Conservation (phyloP, 2,329 filamentous ascomycete species). For the Stagonosporopsis chrysanthemi region DNA sequence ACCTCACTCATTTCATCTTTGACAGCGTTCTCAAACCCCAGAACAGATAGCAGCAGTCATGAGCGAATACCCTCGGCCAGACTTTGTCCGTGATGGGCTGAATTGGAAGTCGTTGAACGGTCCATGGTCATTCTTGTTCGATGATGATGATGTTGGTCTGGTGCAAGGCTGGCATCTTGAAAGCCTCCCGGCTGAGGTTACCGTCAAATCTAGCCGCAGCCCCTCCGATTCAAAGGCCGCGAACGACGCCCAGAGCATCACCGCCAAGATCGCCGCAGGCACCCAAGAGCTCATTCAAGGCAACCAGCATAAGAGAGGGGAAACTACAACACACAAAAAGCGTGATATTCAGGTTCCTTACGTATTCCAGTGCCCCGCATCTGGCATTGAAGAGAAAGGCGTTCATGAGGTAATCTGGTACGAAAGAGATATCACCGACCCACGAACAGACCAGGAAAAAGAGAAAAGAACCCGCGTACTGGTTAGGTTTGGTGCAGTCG, state of each 20-base stretch:
- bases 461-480: slow-evolving; percentile 53
- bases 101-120: slow-evolving; percentile 69
- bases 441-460: slow-evolving; percentile 56
- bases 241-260: slow-evolving; percentile 48
- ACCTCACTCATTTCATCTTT: background rate
- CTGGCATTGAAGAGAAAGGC: slow-evolving; percentile 66
- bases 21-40: background rate
- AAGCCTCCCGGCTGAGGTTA: slow-evolving; percentile 57
- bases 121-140: slow-evolving; percentile 70
- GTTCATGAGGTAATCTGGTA: slow-evolving; percentile 75
- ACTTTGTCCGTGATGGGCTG: slow-evolving; percentile 65
- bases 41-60: slow-evolving; percentile 12
- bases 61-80: slow-evolving; percentile 66
- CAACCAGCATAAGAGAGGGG: slow-evolving; percentile 50
- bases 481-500: slow-evolving; percentile 67
- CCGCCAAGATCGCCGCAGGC: slow-evolving; percentile 59
- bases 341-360: slow-evolving; percentile 68
- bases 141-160: slow-evolving; percentile 68
- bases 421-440: slow-evolving; percentile 60
- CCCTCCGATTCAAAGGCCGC: slow-evolving; percentile 21
- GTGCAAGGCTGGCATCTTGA: slow-evolving; percentile 61
- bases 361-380: slow-evolving; percentile 70
- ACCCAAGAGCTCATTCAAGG: slow-evolving; percentile 58
- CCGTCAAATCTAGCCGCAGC: slow-evolving; percentile 26
- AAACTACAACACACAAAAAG: slow-evolving; percentile 51